These are phyloP conservation scores for Malassezia furfur DNA, from an alignment of 1,284 basidiomycete genomes.

Conservation along the genomic window DNA sequence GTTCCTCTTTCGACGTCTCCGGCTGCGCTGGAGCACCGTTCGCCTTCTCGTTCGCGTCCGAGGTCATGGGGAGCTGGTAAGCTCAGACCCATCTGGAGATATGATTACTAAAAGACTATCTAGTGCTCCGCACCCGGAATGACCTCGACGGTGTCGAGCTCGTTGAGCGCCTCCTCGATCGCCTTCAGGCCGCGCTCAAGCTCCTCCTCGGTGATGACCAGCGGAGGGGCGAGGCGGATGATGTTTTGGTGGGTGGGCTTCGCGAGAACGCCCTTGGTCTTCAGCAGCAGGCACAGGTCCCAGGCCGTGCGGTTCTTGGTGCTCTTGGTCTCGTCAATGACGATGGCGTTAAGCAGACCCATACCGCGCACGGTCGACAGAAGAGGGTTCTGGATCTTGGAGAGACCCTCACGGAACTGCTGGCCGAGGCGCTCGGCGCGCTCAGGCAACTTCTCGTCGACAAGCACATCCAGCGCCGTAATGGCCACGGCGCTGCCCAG, in stretches of 20 bases:
- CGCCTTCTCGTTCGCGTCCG: not conserved
- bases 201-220: conserved; percentile 82
- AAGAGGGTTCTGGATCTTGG: conserved; percentile 52
- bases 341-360: conserved; percentile 84
- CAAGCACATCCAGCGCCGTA: conserved; percentile 76
- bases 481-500: conserved; percentile 88
- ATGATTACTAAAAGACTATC: not conserved
- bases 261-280: conserved; percentile 77
- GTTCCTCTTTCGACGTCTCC: no score
- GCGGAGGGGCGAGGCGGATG: conserved; percentile 89
- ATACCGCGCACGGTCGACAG: conserved; percentile 67
- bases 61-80: not conserved
- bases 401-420: conserved; percentile 55
- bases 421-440: conserved; percentile 71
- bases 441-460: conserved; percentile 71
- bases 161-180: conserved; percentile 66
- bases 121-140: conserved; percentile 34
- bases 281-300: conserved; percentile 88
- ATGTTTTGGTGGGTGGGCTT: conserved; percentile 95
- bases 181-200: conserved; percentile 64
- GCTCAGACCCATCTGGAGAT: conserved; percentile 3
- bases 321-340: conserved; percentile 76
- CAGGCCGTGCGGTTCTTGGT: conserved; percentile 73
- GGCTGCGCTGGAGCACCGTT: not conserved
- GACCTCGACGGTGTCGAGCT: conserved; percentile 58